A percentile compares a stretch with the other conserved stretches of the same genome.
Evolutionary conservation across 768 basidiomycete species (phyloP).

Genomic region (Macrolepiota fuliginosa): DNA sequence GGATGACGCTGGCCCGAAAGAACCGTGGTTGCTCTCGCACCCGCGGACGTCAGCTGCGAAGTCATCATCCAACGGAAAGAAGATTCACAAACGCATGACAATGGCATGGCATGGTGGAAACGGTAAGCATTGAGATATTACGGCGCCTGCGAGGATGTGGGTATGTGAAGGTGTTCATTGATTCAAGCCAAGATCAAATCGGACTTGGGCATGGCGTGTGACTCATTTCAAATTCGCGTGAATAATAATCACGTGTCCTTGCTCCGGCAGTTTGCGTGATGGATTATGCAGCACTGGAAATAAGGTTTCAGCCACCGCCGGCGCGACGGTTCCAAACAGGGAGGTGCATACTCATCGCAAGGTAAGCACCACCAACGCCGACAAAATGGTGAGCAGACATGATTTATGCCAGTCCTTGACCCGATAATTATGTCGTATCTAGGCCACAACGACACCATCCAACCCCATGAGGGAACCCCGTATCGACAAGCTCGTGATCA

Average conservation of each 20-base stretch:
- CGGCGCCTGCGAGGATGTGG: neutral
- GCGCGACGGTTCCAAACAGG: conserved; percentile 24
- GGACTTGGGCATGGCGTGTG: neutral
- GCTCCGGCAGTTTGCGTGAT: conserved; percentile 25
- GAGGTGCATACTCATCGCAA: conserved; percentile 22
- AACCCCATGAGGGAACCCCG: conserved; percentile 96
- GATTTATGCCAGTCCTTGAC: neutral
- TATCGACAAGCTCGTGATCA: conserved; percentile 99
- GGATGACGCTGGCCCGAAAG: neutral
- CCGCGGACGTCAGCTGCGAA: neutral
- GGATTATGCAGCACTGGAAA: conserved; percentile 31
- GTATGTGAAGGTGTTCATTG: neutral
- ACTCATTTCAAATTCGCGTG: neutral
- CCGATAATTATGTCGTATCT: conserved; percentile 4
- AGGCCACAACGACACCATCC: conserved; percentile 78
- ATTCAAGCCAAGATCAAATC: neutral
- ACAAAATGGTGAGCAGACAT: conserved; percentile 39
- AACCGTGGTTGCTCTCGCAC: neutral
- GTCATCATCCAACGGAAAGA: neutral
- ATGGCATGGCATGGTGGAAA: neutral
- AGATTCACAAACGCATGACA: neutral
- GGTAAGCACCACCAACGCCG: conserved; percentile 34
- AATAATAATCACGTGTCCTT: neutral
- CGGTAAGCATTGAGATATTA: neutral
- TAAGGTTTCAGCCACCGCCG: conserved; percentile 42